phyloP scores from a whole-genome alignment of 768 basidiomycete genomes.

The Leucocoprinus sp. region DNA sequence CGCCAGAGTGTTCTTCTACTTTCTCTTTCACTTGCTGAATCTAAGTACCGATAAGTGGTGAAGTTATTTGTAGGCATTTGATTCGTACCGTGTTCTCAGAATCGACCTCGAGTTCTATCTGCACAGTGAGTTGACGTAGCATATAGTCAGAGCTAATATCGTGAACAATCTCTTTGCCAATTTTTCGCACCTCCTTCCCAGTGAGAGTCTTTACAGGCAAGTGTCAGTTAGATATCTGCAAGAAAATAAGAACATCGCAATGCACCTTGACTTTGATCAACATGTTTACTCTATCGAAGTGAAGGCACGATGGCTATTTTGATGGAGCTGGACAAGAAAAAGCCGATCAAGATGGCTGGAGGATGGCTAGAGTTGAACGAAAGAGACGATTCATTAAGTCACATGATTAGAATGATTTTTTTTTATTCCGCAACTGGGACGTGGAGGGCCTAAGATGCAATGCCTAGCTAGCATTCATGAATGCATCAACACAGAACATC shows the following conservation, averaged over 20 bases:
- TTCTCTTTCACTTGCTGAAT: constrained; percentile 94
- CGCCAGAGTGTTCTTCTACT: constrained; percentile 97
- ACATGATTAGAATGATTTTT: too few species aligned
- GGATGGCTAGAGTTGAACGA: constrained; percentile 7
- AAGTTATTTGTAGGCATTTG: neutral
- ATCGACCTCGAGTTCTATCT: constrained; percentile 97
- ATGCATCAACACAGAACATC: too few species aligned
- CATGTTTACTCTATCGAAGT: constrained; percentile 32
- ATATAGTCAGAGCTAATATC: constrained; percentile 7
- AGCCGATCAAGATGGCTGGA: neutral
- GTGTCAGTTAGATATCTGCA: constrained; percentile 6
- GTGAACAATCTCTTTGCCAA: constrained; percentile 2
- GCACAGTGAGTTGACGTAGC: constrained; percentile 1
- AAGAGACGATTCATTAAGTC: constrained; percentile 2
- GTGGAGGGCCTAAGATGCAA: neutral
- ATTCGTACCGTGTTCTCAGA: constrained; percentile 68
- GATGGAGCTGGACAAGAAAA: neutral
- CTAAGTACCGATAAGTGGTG: constrained; percentile 31
- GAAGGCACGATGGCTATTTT: neutral
- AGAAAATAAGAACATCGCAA: neutral
- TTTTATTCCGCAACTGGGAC: too few species aligned
- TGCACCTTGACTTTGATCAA: constrained; percentile 86
- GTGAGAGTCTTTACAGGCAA: constrained; percentile 67
- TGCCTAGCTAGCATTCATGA: neutral
- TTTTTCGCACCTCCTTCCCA: constrained; percentile 79